Base-by-base conservation (phyloP, 2,329 filamentous ascomycete genomes). In the Clonostachys solani region DNA sequence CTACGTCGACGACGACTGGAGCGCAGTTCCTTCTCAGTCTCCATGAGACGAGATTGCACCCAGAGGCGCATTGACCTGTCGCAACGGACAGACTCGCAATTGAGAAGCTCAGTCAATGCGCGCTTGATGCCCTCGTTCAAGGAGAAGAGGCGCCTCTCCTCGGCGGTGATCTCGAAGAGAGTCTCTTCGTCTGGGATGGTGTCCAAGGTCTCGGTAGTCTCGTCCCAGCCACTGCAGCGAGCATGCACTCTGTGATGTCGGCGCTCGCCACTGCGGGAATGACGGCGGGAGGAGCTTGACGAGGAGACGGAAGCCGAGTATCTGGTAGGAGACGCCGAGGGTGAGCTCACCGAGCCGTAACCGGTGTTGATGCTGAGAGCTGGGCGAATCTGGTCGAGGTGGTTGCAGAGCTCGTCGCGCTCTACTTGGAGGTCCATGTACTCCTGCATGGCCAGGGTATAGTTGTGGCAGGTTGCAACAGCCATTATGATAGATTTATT, bases 51-150 rank as follows among this genome's bases (percentile, higher is more conserved):
- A 17, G 73, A 70, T 60, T 83, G 80, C 34, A 83, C 76, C 74
- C 77, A 83, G 50, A 72, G 78, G 43, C 80, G 76, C 57, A 80
- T 75, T 2, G 69, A 65, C 29, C 65, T 62, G 50, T 81, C 75
- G 42, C 60, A 63, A 40, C 78, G 75, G 15, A 81, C 76, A 36
- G 72, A 65, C 19, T 78, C 74, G 62, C 77, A 82, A 63, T 83
- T 84, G 55, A 84, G 72, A 13, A 84, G 71, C 60, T 82, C 79
- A 6, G 79, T 84, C 54, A 84, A 59, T 3, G 78, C 75, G 33
- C 78, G 72, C 66, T 84, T 84, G 66, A 83, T 79, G 54, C 75
- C 73, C 62, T 82, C 78, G 61, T 80, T 81, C 61, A 82, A 74
- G 51, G 75, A 69, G 44, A 69, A 78, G 12, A 82, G 69, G 50